These are phyloP conservation scores for Aspergillus spinulosporus DNA, from an alignment of 2,329 filamentous ascomycete species.

Conservation along the genomic window DNA sequence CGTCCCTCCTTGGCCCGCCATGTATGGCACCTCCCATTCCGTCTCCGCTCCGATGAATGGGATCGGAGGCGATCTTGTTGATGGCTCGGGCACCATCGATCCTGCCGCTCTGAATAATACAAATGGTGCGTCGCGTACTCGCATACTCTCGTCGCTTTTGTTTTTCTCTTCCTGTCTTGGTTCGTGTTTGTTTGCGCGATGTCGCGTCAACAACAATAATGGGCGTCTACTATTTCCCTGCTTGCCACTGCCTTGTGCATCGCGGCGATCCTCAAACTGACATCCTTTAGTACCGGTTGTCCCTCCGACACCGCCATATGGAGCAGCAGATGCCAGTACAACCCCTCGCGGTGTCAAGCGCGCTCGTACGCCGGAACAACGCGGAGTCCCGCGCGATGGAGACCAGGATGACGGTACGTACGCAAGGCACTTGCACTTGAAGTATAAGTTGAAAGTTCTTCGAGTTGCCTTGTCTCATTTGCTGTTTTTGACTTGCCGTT, in stretches of 20 bases:
- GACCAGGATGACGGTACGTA: conserved; percentile 75
- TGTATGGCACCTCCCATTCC: conserved; percentile 52
- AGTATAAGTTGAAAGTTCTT: conserved; percentile 6
- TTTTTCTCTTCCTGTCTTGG: conserved; percentile 3
- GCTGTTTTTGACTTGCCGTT: conserved; percentile 5
- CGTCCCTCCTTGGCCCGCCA: conserved; percentile 38
- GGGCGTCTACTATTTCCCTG: conserved; percentile 18
- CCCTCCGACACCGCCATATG: conserved; percentile 40
- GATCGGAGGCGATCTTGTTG: conserved; percentile 53
- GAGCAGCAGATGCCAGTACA: conserved; percentile 46
- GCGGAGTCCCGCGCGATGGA: conserved; percentile 59
- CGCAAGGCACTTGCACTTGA: conserved; percentile 25
- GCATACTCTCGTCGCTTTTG: conserved; percentile 11
- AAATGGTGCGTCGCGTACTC: conserved; percentile 58
- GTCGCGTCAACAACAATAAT: neutral
- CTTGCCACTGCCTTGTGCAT: conserved; percentile 16
- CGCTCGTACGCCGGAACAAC: conserved; percentile 71
- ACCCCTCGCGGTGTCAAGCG: conserved; percentile 73
- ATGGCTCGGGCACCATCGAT: conserved; percentile 87
- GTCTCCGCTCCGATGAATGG: conserved; percentile 69
- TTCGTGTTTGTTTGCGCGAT: conserved; percentile 13
- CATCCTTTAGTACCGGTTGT: conserved; percentile 37
- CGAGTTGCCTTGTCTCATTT: conserved; percentile 23
- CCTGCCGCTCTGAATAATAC: conserved; percentile 76
- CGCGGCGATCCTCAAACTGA: conserved; percentile 33